phyloP scores from a whole-genome alignment of 352 stramenopile genomes.

The Phytophthora litchii region DNA sequence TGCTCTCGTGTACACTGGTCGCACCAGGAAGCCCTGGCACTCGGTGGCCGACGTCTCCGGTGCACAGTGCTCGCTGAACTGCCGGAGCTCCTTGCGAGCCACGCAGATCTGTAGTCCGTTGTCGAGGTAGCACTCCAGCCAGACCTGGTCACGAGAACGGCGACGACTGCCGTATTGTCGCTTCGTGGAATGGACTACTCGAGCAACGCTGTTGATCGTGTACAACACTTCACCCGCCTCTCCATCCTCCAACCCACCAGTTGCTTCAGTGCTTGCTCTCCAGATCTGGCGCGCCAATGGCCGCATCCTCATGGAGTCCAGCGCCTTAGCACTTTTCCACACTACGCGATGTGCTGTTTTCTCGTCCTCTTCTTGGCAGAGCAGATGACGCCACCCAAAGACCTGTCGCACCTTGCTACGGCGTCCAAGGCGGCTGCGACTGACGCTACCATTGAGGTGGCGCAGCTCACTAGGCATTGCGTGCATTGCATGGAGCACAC shows the following conservation, averaged over 20 bases:
- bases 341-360: conserved; percentile 32
- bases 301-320: conserved; percentile 41
- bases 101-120: conserved; percentile 47
- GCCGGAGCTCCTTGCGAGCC: conserved; percentile 46
- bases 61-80: conserved; percentile 38
- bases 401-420: conserved; percentile 30
- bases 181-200: conserved; percentile 40
- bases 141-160: conserved; percentile 34
- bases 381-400: conserved; percentile 48
- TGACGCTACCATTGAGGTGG: conserved; percentile 39
- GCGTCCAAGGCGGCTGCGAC: conserved; percentile 16
- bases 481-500: conserved; percentile 42
- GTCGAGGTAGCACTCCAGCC: conserved; percentile 54
- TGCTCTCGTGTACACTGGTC: conserved; percentile 35
- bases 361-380: conserved; percentile 39
- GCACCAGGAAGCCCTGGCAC: conserved; percentile 47
- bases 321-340: conserved; percentile 51
- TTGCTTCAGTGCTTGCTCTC: conserved; percentile 25
- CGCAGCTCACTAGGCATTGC: conserved; percentile 45
- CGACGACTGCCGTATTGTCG: conserved; percentile 21
- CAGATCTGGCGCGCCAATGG: conserved; percentile 47
- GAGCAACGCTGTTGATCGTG: conserved; percentile 34
- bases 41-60: conserved; percentile 35
- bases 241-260: conserved; percentile 9
- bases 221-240: conserved; percentile 36